Evolutionary conservation across 306 rosid species (phyloP).

Genomic region (Hippophae tibetana): DNA sequence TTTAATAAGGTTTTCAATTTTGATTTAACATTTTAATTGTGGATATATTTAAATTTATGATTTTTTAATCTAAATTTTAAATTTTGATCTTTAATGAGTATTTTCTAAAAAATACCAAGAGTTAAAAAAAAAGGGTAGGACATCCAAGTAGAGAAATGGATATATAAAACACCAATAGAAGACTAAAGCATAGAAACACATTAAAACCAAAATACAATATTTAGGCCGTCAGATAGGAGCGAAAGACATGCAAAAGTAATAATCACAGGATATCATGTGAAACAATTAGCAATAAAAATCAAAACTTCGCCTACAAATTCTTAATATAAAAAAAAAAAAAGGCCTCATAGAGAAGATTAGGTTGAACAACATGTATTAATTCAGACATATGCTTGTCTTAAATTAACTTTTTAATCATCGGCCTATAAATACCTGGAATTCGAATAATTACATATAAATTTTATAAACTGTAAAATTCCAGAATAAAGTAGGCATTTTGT

Average conservation of each 20-base stretch:
- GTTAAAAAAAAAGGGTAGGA: conserved; percentile 33
- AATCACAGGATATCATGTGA: conserved; percentile 53
- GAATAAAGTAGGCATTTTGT: background rate
- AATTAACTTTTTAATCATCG: conserved; percentile 40
- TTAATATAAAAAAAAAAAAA: rapidly evolving
- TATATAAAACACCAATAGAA: conserved; percentile 8
- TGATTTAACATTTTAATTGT: too few relatives aligned
- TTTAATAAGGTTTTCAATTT: too few relatives aligned
- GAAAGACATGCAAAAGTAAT: conserved; percentile 49
- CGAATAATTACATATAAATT: background rate
- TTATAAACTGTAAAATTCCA: background rate
- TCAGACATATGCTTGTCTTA: conserved; percentile 90
- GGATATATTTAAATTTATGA: too few relatives aligned
- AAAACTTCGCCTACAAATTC: background rate
- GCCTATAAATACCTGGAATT: conserved; percentile 8
- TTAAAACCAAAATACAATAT: background rate
- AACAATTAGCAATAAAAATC: background rate
- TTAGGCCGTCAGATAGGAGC: conserved; percentile 89
- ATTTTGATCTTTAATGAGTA: too few relatives aligned
- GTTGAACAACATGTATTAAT: conserved; percentile 36
- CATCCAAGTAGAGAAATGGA: conserved; percentile 83
- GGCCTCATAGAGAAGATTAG: conserved; percentile 91
- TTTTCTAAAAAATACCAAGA: too few relatives aligned
- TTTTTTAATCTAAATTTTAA: too few relatives aligned
- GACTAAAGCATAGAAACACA: background rate